phyloP scores from a whole-genome alignment of 495 filamentous ascomycete genomes.

The Podospora bellae-mahoneyi region DNA sequence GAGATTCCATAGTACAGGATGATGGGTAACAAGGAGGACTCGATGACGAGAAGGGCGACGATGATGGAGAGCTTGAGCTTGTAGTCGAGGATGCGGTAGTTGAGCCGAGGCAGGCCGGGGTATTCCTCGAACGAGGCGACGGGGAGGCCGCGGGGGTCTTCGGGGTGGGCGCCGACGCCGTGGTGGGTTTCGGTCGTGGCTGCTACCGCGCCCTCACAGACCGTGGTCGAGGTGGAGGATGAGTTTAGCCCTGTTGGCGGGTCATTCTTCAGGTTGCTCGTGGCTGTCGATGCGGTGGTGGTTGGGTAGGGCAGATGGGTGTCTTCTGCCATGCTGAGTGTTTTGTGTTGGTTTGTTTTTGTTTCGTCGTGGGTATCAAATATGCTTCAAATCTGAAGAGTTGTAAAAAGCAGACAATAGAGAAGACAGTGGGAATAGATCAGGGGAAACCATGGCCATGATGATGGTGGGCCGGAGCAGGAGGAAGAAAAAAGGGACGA shows the following conservation, averaged over 20 bases:
- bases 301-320: background rate
- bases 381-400: background rate
- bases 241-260: background rate
- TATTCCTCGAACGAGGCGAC: slow-evolving; percentile 6
- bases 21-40: slow-evolving; percentile 46
- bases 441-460: background rate
- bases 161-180: background rate
- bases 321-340: background rate
- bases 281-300: background rate
- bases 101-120: slow-evolving; percentile 40
- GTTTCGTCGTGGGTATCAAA: background rate
- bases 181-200: background rate
- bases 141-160: slow-evolving; percentile 4
- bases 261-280: background rate
- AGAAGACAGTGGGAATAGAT: background rate
- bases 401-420: background rate
- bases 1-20: slow-evolving; percentile 47
- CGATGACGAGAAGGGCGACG: slow-evolving; percentile 41
- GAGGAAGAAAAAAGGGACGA: too few relatives aligned
- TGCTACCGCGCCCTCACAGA: background rate
- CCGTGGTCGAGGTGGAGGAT: background rate
- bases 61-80: slow-evolving; percentile 43
- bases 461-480: background rate
- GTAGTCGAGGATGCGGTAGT: slow-evolving; percentile 45
- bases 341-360: background rate